Evolutionary conservation across 2,329 filamentous ascomycete species (phyloP).

Genomic region (Sphaceloma murrayae): DNA sequence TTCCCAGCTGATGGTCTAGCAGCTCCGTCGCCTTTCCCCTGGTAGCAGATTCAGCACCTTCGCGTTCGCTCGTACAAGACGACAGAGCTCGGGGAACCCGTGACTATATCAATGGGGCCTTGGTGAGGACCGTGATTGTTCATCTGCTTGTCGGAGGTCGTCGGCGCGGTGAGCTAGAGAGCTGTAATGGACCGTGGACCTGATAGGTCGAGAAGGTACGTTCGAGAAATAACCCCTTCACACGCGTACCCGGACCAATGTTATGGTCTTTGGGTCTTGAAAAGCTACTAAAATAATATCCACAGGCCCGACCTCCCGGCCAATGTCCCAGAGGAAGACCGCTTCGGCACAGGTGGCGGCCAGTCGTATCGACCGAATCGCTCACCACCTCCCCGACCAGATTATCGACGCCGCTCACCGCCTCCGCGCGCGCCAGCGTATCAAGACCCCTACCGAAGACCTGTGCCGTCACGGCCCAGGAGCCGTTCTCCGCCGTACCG

Average conservation of each 20-base stretch:
- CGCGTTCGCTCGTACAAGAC: no score
- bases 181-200: neutral
- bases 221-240: no score
- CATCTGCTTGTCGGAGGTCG: no score
- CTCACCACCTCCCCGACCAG: conserved; percentile 24
- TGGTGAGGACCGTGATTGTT: no score
- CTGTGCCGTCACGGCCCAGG: conserved; percentile 23
- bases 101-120: no score
- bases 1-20: no score
- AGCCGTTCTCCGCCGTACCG: conserved; percentile 23
- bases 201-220: neutral
- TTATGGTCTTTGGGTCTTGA: no score
- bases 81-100: no score
- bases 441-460: conserved; percentile 26
- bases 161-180: no score
- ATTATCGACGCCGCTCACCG: conserved; percentile 42
- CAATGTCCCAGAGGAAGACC: conserved; percentile 28
- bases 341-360: conserved; percentile 28
- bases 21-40: no score
- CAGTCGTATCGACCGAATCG: conserved; percentile 33
- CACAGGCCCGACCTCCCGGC: conserved; percentile 53
- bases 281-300: conserved; percentile 65
- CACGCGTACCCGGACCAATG: no score
- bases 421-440: conserved; percentile 31
- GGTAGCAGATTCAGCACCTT: no score